phyloP scores from a whole-genome alignment of 345 rosid species.

The Aurinia saxatilis region DNA sequence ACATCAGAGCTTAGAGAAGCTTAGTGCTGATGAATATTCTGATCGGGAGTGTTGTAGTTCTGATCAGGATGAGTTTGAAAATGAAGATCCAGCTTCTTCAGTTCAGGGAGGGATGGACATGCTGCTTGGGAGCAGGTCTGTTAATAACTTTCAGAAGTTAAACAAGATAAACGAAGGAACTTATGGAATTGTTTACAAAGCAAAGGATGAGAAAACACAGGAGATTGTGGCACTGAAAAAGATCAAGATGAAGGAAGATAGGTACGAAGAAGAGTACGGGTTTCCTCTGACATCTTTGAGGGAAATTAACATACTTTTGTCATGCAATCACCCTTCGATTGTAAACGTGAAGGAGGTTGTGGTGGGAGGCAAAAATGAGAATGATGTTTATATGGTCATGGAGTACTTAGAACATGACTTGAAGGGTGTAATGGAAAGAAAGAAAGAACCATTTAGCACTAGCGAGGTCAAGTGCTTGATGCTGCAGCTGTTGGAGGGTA shows the following conservation, averaged over 20 bases:
- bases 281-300: constrained; percentile 78
- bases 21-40: constrained; percentile 21
- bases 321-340: constrained; percentile 64
- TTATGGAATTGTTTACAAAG: constrained; percentile 77
- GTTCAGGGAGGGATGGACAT: constrained; percentile 38
- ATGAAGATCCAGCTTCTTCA: constrained; percentile 28
- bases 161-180: constrained; percentile 85
- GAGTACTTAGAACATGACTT: constrained; percentile 89
- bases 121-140: constrained; percentile 62
- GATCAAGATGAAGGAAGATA: constrained; percentile 65
- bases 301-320: constrained; percentile 77
- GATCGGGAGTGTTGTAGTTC: constrained; percentile 28
- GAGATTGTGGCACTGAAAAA: constrained; percentile 82
- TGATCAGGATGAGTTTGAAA: constrained; percentile 12
- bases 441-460: constrained; percentile 69
- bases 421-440: constrained; percentile 55
- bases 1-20: constrained; percentile 10
- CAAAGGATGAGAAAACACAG: constrained; percentile 57
- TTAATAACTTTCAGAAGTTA: constrained; percentile 58
- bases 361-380: constrained; percentile 44
- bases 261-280: constrained; percentile 55
- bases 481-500: constrained; percentile 78
- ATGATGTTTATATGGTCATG: constrained; percentile 79
- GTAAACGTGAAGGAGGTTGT: constrained; percentile 82
- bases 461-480: constrained; percentile 90